Percentiles rank a stretch among this genome's conserved stretches.
Conservation (phyloP, 345 rosid species). For the Excoecaria cochinchinensis region DNA sequence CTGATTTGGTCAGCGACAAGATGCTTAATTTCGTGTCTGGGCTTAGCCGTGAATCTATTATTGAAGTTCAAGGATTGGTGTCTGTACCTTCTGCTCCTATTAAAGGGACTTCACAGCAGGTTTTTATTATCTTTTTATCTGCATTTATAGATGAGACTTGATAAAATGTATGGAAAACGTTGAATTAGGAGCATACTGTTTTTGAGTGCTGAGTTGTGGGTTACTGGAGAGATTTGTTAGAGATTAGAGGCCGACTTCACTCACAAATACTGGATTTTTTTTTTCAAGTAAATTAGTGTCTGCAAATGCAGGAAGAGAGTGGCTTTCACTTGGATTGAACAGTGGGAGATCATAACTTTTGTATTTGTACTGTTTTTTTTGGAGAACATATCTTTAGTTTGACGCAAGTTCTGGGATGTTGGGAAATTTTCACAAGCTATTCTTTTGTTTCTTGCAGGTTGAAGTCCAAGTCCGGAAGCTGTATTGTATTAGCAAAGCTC, state of each 20-base stretch:
- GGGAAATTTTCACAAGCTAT: not conserved
- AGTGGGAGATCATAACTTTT: not conserved
- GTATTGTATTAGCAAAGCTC: conserved; percentile 60
- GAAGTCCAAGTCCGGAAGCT: conserved; percentile 63
- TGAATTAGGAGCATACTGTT: not conserved
- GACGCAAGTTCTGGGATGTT: not conserved
- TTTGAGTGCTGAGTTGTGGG: too few species aligned
- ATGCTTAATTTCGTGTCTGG: conserved; percentile 61
- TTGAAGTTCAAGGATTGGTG: conserved; percentile 35
- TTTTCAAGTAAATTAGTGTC: too few species aligned
- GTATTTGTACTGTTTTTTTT: not conserved
- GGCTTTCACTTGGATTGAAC: not conserved
- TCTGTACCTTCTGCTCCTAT: conserved; percentile 35
- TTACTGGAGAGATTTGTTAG: too few species aligned
- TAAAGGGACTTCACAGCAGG: conserved; percentile 31
- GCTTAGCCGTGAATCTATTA: conserved; percentile 63
- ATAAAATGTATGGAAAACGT: not conserved
- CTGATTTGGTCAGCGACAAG: conserved; percentile 49
- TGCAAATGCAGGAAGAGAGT: too few species aligned
- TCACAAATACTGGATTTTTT: too few species aligned
- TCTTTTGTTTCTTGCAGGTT: conserved; percentile 41
- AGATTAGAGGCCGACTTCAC: too few species aligned
- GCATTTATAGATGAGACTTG: not conserved
- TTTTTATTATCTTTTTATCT: not conserved
- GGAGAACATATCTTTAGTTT: not conserved